A percentile compares a stretch with the other conserved stretches of the same genome.
phyloP scores from a whole-genome alignment of 2,329 filamentous ascomycete genomes.

The Aspergillus felis region DNA sequence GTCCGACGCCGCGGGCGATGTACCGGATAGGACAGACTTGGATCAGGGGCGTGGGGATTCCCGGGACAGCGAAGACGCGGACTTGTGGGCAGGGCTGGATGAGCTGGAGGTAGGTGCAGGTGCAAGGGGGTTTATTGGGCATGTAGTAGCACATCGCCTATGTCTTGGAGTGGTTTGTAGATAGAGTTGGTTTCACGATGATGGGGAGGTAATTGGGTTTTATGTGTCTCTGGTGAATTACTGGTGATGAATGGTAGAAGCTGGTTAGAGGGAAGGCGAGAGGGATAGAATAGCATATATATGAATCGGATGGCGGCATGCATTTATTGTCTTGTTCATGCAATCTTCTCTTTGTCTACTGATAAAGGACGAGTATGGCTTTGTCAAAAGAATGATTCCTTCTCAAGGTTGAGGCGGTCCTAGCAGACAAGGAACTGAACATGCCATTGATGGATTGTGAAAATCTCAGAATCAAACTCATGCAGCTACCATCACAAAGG shows the following conservation, averaged over 20 bases:
- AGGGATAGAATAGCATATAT: neutral
- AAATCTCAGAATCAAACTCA: neutral
- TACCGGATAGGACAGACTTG: constrained; percentile 3
- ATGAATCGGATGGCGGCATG: neutral
- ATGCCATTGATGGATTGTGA: neutral
- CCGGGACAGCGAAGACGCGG: constrained; percentile 2
- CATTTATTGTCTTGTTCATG: neutral
- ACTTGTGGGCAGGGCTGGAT: constrained; percentile 15
- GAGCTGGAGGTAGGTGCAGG: constrained; percentile 17
- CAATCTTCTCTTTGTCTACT: neutral
- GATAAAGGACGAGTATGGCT: neutral
- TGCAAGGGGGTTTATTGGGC: constrained; percentile 17
- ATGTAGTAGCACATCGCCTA: constrained; percentile 14
- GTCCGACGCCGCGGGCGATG: neutral
- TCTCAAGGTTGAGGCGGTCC: neutral
- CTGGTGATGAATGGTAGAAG: neutral
- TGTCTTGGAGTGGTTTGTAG: neutral
- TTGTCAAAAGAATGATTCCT: neutral
- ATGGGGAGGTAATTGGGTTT: no score
- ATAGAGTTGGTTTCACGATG: neutral
- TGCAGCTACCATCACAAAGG: no score
- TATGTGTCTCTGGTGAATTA: neutral
- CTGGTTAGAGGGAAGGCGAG: neutral
- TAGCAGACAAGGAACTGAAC: neutral
- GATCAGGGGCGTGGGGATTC: constrained; percentile 12